Conservation (phyloP, 2,329 filamentous ascomycete genomes). For the Cladophialophora bantiana region DNA sequence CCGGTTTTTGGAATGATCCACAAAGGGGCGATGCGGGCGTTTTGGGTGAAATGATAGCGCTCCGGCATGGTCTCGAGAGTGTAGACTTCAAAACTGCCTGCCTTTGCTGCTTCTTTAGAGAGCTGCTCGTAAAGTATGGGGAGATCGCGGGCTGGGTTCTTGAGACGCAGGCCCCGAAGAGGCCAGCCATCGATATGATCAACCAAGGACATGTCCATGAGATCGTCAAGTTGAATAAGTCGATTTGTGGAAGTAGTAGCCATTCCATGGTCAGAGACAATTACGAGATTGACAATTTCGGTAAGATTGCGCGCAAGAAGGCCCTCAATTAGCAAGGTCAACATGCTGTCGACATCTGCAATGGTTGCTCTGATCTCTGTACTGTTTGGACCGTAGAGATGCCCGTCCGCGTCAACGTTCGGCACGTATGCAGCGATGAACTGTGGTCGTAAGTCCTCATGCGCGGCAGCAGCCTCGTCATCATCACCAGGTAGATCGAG, state of each 20-base stretch:
- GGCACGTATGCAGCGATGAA: slow-evolving; percentile 95
- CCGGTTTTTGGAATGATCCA: slow-evolving; percentile 94
- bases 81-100: slow-evolving; percentile 79
- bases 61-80: slow-evolving; percentile 87
- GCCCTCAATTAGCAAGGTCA: slow-evolving; percentile 76
- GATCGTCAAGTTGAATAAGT: slow-evolving; percentile 86
- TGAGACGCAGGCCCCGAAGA: slow-evolving; percentile 84
- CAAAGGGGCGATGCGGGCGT: slow-evolving; percentile 87
- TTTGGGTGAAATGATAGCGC: slow-evolving; percentile 88
- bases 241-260: slow-evolving; percentile 84
- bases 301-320: slow-evolving; percentile 84
- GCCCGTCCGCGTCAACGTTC: slow-evolving; percentile 85
- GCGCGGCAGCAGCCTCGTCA: slow-evolving; percentile 57
- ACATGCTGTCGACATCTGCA: slow-evolving; percentile 78
- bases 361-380: slow-evolving; percentile 87
- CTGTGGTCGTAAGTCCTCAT: slow-evolving; percentile 73
- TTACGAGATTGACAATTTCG: slow-evolving; percentile 85
- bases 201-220: slow-evolving; percentile 78
- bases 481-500: slow-evolving; percentile 81
- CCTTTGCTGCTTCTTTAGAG: slow-evolving; percentile 57
- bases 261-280: slow-evolving; percentile 99
- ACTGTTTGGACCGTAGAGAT: slow-evolving; percentile 90
- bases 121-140: slow-evolving; percentile 69
- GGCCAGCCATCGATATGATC: slow-evolving; percentile 94
- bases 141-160: slow-evolving; percentile 68